Evolutionary conservation across 73 alveolate genomes (phyloP).

Genomic region (Paramecium biaurelia): DNA sequence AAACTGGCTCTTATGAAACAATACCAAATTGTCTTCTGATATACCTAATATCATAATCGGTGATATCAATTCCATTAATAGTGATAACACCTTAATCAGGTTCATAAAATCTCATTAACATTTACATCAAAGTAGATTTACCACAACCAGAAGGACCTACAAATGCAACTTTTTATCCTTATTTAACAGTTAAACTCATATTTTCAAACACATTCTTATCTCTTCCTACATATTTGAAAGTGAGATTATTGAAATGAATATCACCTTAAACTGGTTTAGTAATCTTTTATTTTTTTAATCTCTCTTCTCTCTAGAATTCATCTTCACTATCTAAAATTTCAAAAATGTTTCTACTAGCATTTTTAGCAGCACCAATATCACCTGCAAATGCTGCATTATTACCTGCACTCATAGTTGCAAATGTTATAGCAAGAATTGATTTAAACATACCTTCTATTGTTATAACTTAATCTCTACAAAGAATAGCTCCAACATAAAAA

Average conservation of each 20-base stretch:
- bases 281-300: neutral
- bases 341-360: conserved; percentile 61
- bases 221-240: conserved; percentile 72
- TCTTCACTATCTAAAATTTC: conserved; percentile 63
- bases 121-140: conserved; percentile 86
- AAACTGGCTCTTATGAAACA: conserved; percentile 96
- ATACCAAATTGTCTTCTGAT: conserved; percentile 84
- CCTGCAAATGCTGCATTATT: conserved; percentile 82
- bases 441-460: conserved; percentile 68
- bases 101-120: conserved; percentile 95
- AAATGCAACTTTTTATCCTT: conserved; percentile 84
- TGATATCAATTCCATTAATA: conserved; percentile 84
- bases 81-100: conserved; percentile 84
- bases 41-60: conserved; percentile 76
- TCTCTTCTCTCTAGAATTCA: conserved; percentile 55
- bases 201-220: conserved; percentile 69
- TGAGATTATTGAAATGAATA: conserved; percentile 73
- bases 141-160: conserved; percentile 85
- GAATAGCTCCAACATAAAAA: conserved; percentile 78
- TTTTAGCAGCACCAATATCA: conserved; percentile 76
- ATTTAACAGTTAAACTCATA: conserved; percentile 70
- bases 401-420: conserved; percentile 85
- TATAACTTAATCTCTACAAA: conserved; percentile 66
- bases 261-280: conserved; percentile 66
- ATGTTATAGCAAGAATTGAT: conserved; percentile 79